A percentile compares a stretch with the other conserved stretches of the same genome.
These are phyloP conservation scores for Aspergillus tamarii DNA, from an alignment of 2,329 filamentous ascomycete genomes.

Conservation along the genomic window DNA sequence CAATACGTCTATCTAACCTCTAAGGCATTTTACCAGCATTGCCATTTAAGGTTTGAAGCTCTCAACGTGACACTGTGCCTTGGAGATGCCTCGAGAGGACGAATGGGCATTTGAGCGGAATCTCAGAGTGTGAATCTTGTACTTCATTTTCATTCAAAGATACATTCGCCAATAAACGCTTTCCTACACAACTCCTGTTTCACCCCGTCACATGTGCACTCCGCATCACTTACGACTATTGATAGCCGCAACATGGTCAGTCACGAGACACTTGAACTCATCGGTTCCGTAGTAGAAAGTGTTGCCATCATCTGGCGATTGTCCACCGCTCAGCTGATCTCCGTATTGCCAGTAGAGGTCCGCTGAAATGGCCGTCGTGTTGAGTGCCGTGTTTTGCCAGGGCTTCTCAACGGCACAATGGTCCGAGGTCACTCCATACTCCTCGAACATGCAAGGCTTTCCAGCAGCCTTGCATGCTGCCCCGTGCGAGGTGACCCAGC, in stretches of 20 bases:
- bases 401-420: conserved; percentile 33
- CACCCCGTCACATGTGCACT: background rate
- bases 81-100: too few relatives aligned
- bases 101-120: too few relatives aligned
- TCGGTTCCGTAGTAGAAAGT: conserved; percentile 37
- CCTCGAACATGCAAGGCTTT: conserved; percentile 48
- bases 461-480: conserved; percentile 39
- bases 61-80: too few relatives aligned
- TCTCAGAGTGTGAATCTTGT: background rate
- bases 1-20: too few relatives aligned
- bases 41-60: too few relatives aligned
- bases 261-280: conserved; percentile 37
- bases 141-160: background rate
- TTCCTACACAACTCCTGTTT: background rate
- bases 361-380: conserved; percentile 37
- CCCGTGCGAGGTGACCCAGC: conserved; percentile 53
- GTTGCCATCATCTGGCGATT: conserved; percentile 35
- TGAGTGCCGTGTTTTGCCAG: conserved; percentile 42
- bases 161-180: background rate
- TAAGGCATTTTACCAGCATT: too few relatives aligned
- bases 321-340: conserved; percentile 33
- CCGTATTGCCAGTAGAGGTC: conserved; percentile 47
- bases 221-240: conserved; percentile 6
- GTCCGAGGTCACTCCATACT: conserved; percentile 39
- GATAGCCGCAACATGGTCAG: conserved; percentile 32